These are phyloP conservation scores for Mycoemilia scoparia DNA, from an alignment of 192 early-diverging fungal genomes.

Conservation along the genomic window DNA sequence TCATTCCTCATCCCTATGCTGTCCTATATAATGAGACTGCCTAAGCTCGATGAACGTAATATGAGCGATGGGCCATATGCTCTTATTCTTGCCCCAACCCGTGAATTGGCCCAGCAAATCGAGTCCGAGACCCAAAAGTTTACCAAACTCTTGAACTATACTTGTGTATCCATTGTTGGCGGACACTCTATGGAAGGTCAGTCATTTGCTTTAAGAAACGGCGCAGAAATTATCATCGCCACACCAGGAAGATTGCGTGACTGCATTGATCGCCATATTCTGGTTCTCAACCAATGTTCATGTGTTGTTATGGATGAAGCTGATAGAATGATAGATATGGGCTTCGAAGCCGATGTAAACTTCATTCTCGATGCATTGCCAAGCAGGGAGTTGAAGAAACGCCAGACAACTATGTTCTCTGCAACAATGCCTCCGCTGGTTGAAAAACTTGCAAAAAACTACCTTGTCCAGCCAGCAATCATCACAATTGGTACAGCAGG, in stretches of 20 bases:
- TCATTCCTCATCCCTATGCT: conserved; percentile 94
- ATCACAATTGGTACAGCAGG: conserved; percentile 95
- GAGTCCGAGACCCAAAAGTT: conserved; percentile 87
- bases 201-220: conserved; percentile 69
- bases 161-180: conserved; percentile 66
- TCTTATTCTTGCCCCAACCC: conserved; percentile 85
- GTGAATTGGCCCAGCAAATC: conserved; percentile 95
- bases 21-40: conserved; percentile 63
- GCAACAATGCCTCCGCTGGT: conserved; percentile 95
- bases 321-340: conserved; percentile 88
- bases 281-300: conserved; percentile 83
- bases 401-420: conserved; percentile 99
- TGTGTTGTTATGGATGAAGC: conserved; percentile 99
- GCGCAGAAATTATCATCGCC: conserved; percentile 92
- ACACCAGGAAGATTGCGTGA: conserved; percentile 94
- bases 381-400: conserved; percentile 26
- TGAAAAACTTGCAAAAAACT: conserved; percentile 85
- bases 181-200: conserved; percentile 81
- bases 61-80: conserved; percentile 80
- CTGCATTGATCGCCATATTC: conserved; percentile 69
- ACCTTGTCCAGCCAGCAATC: conserved; percentile 74
- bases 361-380: conserved; percentile 89
- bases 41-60: conserved; percentile 57
- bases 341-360: conserved; percentile 90
- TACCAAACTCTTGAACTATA: conserved; percentile 65